A percentile compares a stretch with the other conserved stretches of the same genome.
phyloP scores from a whole-genome alignment of 257 asterid genomes.

The Penstemon eatonii region DNA sequence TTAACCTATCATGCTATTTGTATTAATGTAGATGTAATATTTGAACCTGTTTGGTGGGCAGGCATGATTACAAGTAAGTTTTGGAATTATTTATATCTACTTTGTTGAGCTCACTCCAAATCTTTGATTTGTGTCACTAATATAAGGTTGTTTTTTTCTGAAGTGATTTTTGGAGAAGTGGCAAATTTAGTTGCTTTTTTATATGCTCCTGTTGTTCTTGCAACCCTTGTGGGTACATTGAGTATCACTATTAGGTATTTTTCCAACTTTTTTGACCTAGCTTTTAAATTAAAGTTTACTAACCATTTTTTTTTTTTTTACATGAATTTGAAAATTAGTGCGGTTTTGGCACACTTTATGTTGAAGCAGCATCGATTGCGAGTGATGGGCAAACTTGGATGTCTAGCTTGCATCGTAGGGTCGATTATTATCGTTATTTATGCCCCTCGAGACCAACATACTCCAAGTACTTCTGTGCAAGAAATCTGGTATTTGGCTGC shows the following conservation, averaged over 20 bases:
- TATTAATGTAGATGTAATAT: conserved; percentile 58
- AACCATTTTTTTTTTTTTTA: conserved; percentile 25
- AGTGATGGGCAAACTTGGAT: conserved; percentile 56
- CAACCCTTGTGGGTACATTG: conserved; percentile 87
- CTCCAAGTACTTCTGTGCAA: too few relatives aligned
- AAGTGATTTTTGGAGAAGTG: conserved; percentile 86
- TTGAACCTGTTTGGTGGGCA: conserved; percentile 94
- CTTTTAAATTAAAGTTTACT: conserved; percentile 24
- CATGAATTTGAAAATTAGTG: conserved; percentile 40
- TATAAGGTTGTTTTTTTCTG: neutral
- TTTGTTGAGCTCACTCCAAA: neutral
- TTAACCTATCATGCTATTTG: conserved; percentile 3
- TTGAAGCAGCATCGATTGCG: conserved; percentile 61
- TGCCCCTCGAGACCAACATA: conserved; percentile 58
- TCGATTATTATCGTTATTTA: conserved; percentile 64
- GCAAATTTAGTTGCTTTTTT: conserved; percentile 87
- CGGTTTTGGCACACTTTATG: conserved; percentile 57
- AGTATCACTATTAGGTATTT: conserved; percentile 82
- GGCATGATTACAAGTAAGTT: conserved; percentile 88
- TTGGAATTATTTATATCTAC: neutral
- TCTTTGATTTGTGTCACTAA: conserved; percentile 1
- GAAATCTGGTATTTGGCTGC: too few relatives aligned
- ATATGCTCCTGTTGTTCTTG: conserved; percentile 92
- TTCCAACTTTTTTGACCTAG: neutral
- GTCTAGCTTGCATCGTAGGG: conserved; percentile 62